These are phyloP conservation scores for Huiozyma naganishii DNA, from an alignment of 805 yeast species.

Conservation along the genomic window DNA sequence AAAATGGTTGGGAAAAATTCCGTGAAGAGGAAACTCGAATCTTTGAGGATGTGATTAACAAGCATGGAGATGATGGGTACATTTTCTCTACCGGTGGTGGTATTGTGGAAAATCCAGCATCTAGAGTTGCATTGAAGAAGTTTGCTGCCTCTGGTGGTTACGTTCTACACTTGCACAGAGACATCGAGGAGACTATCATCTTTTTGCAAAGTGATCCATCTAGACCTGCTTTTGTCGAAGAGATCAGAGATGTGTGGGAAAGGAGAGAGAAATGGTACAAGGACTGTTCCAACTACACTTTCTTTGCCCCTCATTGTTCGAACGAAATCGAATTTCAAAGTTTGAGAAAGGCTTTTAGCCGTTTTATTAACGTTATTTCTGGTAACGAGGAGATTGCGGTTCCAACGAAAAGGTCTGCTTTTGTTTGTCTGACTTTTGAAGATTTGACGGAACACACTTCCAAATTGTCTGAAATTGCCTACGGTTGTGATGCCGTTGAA, in stretches of 20 bases:
- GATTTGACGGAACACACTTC: slow-evolving; percentile 41
- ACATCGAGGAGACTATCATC: slow-evolving; percentile 64
- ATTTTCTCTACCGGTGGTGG: slow-evolving; percentile 97
- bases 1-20: slow-evolving; percentile 80
- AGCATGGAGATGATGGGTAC: slow-evolving; percentile 37
- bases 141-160: slow-evolving; percentile 54
- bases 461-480: slow-evolving; percentile 40
- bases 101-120: slow-evolving; percentile 64
- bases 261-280: slow-evolving; percentile 72
- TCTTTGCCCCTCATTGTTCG: slow-evolving; percentile 65
- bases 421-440: slow-evolving; percentile 61
- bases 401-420: slow-evolving; percentile 42
- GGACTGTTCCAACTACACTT: slow-evolving; percentile 68
- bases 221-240: slow-evolving; percentile 80
- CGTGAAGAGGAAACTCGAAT: slow-evolving; percentile 54
- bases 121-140: slow-evolving; percentile 51
- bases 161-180: slow-evolving; percentile 86
- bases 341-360: slow-evolving; percentile 48
- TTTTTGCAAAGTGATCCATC: slow-evolving; percentile 69
- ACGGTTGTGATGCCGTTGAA: slow-evolving; percentile 77
- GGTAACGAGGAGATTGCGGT: slow-evolving; percentile 35
- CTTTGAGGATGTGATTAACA: slow-evolving; percentile 35
- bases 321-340: slow-evolving; percentile 41
- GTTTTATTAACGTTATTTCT: slow-evolving; percentile 49
- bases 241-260: slow-evolving; percentile 71